Percentiles rank a stretch among this genome's conserved stretches.
Conservation (phyloP, 257 asterid genomes). For the Ophiorrhiza pumila region DNA sequence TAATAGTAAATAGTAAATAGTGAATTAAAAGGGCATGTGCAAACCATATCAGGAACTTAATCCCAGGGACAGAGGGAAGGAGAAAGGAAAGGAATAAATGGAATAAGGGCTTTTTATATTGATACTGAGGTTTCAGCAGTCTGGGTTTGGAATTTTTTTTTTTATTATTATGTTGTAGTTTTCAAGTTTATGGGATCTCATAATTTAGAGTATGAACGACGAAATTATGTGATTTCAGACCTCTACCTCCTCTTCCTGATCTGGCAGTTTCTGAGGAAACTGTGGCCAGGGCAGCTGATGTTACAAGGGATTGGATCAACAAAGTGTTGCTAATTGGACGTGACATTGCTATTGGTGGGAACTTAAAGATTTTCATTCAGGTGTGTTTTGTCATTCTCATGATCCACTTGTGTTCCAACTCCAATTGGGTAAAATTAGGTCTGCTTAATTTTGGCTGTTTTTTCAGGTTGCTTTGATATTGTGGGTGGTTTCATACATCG, state of each 20-base stretch:
- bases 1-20: not conserved
- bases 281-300: constrained; percentile 67
- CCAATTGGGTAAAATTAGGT: constrained; percentile 1
- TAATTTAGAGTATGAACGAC: not conserved
- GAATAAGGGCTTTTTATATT: not conserved
- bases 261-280: constrained; percentile 74
- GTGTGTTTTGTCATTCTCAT: constrained; percentile 38
- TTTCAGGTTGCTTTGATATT: constrained; percentile 61
- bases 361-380: constrained; percentile 55
- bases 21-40: too few species aligned
- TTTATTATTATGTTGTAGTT: not conserved
- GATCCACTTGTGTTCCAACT: constrained; percentile 11
- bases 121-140: not conserved
- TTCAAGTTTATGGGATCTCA: constrained; percentile 1
- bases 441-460: constrained; percentile 17
- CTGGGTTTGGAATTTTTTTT: not conserved
- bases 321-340: constrained; percentile 54
- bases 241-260: constrained; percentile 94
- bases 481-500: constrained; percentile 71
- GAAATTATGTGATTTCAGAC: constrained; percentile 43
- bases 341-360: constrained; percentile 69
- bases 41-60: not conserved
- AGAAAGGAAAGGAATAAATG: not conserved
- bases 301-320: constrained; percentile 66
- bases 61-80: not conserved